phyloP scores from a whole-genome alignment of 305 asterid genomes.

The Ilex paraguariensis region DNA sequence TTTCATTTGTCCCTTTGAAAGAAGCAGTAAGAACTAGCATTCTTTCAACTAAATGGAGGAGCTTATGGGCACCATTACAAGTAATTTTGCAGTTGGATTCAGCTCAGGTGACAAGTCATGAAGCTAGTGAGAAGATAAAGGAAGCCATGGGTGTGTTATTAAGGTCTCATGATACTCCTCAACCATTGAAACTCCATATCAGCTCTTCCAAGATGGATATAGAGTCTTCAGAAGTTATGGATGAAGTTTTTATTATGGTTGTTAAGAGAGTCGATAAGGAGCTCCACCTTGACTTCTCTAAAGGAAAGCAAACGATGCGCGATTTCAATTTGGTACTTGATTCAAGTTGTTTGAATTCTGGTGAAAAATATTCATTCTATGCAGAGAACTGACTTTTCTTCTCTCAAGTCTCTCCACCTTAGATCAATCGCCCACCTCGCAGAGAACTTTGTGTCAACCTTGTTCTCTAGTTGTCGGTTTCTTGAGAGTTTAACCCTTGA shows the following conservation, averaged over 20 bases:
- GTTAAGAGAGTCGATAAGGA: conserved; percentile 14
- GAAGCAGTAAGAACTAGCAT: conserved; percentile 15
- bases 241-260: neutral
- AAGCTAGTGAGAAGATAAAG: neutral
- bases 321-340: conserved; percentile 5
- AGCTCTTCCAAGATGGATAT: no score
- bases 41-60: conserved; percentile 18
- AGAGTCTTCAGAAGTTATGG: neutral
- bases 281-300: conserved; percentile 16
- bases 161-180: neutral
- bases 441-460: conserved; percentile 7
- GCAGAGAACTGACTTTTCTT: neutral
- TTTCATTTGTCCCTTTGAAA: conserved; percentile 14
- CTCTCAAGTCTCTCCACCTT: conserved; percentile 13
- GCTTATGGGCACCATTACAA: neutral
- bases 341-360: neutral
- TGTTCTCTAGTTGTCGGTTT: conserved; percentile 11
- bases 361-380: no score
- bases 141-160: neutral
- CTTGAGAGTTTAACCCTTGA: conserved; percentile 19
- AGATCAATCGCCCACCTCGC: conserved; percentile 15
- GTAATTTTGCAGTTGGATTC: neutral
- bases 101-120: neutral
- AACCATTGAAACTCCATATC: conserved; percentile 5
- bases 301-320: neutral